Base-by-base conservation (phyloP, 1,284 basidiomycete species). In the Malassezia japonica region DNA sequence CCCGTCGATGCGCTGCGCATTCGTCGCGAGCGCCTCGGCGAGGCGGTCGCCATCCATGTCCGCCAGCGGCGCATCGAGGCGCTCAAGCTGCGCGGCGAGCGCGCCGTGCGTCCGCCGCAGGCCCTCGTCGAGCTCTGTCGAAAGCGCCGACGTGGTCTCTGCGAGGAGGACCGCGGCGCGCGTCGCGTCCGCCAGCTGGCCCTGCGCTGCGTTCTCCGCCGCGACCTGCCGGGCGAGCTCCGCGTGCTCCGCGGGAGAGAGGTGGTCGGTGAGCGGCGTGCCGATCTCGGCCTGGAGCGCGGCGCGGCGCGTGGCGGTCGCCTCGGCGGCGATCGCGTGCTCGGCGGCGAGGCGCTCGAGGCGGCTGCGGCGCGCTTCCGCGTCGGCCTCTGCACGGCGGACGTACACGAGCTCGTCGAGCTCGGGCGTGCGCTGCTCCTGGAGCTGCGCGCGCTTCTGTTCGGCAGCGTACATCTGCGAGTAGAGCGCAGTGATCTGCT, bases 81-180 rank as follows among this genome's bases (percentile, higher is more conserved):
- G 75, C 57, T 95, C 90, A 13, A 96, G 76, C 67, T 34, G 85
- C 32, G 76, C 74, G 33, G 81, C 80, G 3, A 95, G 66, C 61
- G 89, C 88, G 47, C 87, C 83, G 33, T 81, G 78, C 18, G 83
- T 79, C 2, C 89, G 80, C 16, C 82, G 79, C 15, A 96, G 78
- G 59, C 83, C 84, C 70, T 98, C 92, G 57, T 86, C 87, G 28
- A 98, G 78, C 73, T 98, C 92, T 46, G 96, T 91, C 72, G 95
- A 87, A 20, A 95, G 76, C 12, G 83, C 76, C 65, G 83, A 86
- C 74, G 87, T 88, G 58, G 79, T 79, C 20, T 82, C 80, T 32
- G 85, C 47, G 31, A 62, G 31, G 28, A 50, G 57, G 13, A 34
- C 36, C 8, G 59, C 45, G 13, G 12, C 10, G 9, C 45, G 50